These are phyloP conservation scores for Barnettozyma sp. DNA, from an alignment of 805 yeast species.

Conservation along the genomic window DNA sequence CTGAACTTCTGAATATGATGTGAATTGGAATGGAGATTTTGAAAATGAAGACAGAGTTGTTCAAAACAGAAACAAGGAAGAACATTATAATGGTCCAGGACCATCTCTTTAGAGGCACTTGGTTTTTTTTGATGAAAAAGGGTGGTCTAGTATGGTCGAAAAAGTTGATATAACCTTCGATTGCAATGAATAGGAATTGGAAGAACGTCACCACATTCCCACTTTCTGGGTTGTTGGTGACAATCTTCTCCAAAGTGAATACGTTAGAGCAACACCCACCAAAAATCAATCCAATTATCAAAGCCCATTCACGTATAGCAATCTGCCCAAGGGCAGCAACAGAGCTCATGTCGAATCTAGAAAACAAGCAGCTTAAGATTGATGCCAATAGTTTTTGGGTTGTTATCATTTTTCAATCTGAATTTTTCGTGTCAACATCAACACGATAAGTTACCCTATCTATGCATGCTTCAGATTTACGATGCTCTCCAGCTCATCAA, in stretches of 20 bases:
- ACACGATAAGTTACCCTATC: not conserved
- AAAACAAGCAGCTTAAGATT: too few relatives aligned
- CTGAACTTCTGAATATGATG: slow-evolving; percentile 56
- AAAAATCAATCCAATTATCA: slow-evolving; percentile 34
- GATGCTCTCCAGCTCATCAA: too few relatives aligned
- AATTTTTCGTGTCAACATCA: too few relatives aligned
- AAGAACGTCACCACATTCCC: slow-evolving; percentile 50
- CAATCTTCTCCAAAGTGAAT: slow-evolving; percentile 48
- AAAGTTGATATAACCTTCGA: slow-evolving; percentile 34
- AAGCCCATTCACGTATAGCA: slow-evolving; percentile 14
- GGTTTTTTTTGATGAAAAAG: slow-evolving; percentile 27
- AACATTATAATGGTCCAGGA: slow-evolving; percentile 41
- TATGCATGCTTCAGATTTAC: too few relatives aligned
- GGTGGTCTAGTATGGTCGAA: slow-evolving; percentile 26
- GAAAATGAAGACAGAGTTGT: slow-evolving; percentile 50
- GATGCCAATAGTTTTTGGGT: too few relatives aligned
- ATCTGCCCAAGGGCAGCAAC: slow-evolving; percentile 13
- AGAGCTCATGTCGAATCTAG: slow-evolving; percentile 4
- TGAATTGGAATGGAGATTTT: slow-evolving; percentile 59
- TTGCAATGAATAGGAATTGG: slow-evolving; percentile 49
- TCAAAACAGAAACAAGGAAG: slow-evolving; percentile 43
- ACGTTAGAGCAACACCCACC: slow-evolving; percentile 73
- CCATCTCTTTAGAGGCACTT: slow-evolving; percentile 39
- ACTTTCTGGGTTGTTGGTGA: slow-evolving; percentile 29
- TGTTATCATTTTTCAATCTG: too few relatives aligned